Evolutionary conservation across 306 rosid species (phyloP).

Genomic region (Trifolium dubium): DNA sequence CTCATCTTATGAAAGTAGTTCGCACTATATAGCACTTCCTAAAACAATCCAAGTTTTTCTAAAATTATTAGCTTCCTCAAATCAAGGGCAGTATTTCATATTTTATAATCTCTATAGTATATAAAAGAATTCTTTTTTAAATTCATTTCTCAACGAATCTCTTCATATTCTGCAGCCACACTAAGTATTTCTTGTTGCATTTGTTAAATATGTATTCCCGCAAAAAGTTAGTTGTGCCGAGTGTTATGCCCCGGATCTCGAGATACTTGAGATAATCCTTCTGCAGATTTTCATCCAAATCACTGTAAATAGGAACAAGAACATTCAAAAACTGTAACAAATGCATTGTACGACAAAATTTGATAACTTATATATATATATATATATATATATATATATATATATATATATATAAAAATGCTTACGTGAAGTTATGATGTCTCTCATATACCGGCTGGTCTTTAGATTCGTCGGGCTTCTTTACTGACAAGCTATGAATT

Average conservation of each 20-base stretch:
- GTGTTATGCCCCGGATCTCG: conserved; percentile 72
- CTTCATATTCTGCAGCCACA: conserved; percentile 86
- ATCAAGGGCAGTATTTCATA: conserved; percentile 21
- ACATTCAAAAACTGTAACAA: conserved; percentile 7
- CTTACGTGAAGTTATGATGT: no score
- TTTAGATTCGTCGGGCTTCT: no score
- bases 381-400: no score
- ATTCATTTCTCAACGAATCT: conserved; percentile 65
- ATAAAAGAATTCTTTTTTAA: neutral
- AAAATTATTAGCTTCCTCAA: conserved; percentile 26
- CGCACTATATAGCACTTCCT: neutral
- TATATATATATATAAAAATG: no score
- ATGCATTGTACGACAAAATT: neutral
- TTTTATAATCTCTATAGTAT: conserved; percentile 1
- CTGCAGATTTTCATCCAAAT: conserved; percentile 86
- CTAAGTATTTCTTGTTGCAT: conserved; percentile 65
- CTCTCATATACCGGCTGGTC: no score
- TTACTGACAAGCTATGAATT: no score
- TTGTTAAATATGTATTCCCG: conserved; percentile 71
- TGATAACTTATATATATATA: neutral
- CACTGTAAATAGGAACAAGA: conserved; percentile 49
- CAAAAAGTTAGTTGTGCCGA: conserved; percentile 62
- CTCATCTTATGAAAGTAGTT: no score
- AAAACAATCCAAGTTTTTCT: conserved; percentile 9
- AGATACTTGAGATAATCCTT: conserved; percentile 80